Evolutionary conservation across 2,329 filamentous ascomycete genomes (phyloP).

Genomic region (Cytospora piceicola): DNA sequence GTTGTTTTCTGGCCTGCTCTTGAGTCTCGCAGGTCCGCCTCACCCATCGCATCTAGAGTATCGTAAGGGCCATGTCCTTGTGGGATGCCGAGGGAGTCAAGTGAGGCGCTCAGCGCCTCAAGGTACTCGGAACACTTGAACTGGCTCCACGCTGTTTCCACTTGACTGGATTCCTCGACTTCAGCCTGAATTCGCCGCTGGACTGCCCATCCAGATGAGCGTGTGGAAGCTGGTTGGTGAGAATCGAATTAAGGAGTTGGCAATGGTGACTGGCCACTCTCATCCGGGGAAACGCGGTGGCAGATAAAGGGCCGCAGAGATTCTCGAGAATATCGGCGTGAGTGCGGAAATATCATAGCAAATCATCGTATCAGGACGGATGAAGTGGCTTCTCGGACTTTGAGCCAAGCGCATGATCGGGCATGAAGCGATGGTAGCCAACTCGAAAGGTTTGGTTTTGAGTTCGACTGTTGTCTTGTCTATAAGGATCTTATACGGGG

Average conservation of each 20-base stretch:
- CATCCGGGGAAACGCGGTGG: conserved; percentile 14
- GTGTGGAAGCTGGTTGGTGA: conserved; percentile 25
- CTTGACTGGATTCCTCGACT: conserved; percentile 22
- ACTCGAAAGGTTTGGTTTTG: conserved; percentile 1
- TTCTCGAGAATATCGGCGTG: not conserved
- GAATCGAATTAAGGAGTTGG: conserved; percentile 25
- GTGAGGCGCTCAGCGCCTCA: conserved; percentile 14
- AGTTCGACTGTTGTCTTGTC: conserved; percentile 5
- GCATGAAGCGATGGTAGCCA: conserved; percentile 25
- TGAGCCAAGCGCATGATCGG: conserved; percentile 9
- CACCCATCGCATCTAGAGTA: not conserved
- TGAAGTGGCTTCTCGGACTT: not conserved
- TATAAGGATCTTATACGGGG: not conserved
- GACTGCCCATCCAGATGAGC: conserved; percentile 22
- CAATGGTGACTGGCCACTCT: conserved; percentile 24
- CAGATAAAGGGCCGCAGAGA: not conserved
- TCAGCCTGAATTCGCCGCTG: conserved; percentile 17
- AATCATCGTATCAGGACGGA: conserved; percentile 8
- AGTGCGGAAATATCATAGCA: conserved; percentile 11
- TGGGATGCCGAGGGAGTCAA: conserved; percentile 17
- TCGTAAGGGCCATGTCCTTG: conserved; percentile 18
- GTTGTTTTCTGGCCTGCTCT: too few relatives aligned
- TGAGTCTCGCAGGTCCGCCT: not conserved
- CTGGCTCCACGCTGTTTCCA: conserved; percentile 25
- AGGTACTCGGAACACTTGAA: conserved; percentile 28